These are phyloP conservation scores for Notholithocarpus densiflorus DNA, from an alignment of 306 rosid species.

Conservation along the genomic window DNA sequence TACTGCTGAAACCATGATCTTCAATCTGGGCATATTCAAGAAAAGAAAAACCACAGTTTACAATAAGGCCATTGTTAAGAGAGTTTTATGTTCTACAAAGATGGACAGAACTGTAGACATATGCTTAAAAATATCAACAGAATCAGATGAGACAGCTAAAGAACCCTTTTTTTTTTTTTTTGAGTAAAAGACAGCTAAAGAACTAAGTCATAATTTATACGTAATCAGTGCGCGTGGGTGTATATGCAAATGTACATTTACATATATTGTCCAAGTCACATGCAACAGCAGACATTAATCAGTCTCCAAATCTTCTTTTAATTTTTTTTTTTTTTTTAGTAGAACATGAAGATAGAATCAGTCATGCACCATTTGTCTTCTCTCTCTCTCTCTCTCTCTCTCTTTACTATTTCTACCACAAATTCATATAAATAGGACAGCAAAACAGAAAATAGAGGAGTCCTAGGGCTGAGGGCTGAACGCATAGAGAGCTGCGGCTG, in stretches of 20 bases:
- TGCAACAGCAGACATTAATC: not conserved
- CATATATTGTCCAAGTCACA: not conserved
- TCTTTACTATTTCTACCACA: not conserved
- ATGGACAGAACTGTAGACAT: not conserved
- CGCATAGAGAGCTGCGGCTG: too few relatives aligned
- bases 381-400: not conserved
- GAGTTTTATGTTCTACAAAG: not conserved
- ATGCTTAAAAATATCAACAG: not conserved
- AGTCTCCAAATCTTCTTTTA: not conserved
- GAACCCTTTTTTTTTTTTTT: not conserved
- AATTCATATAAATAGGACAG: too few relatives aligned
- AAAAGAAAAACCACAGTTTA: slow-evolving; percentile 14
- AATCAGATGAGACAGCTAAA: not conserved
- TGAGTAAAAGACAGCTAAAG: not conserved
- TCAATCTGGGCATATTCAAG: slow-evolving; percentile 57
- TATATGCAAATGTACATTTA: not conserved
- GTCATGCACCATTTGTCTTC: not conserved
- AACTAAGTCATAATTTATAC: slow-evolving; percentile 4
- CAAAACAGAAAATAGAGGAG: too few relatives aligned
- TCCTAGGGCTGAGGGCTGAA: too few relatives aligned
- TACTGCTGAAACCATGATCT: slow-evolving; percentile 84
- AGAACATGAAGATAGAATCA: not conserved
- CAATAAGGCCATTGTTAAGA: not conserved
- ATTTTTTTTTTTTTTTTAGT: not conserved
- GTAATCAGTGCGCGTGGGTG: not conserved